phyloP scores from a whole-genome alignment of 148 eudicot genomes.

The Rhododendron mucronatum region DNA sequence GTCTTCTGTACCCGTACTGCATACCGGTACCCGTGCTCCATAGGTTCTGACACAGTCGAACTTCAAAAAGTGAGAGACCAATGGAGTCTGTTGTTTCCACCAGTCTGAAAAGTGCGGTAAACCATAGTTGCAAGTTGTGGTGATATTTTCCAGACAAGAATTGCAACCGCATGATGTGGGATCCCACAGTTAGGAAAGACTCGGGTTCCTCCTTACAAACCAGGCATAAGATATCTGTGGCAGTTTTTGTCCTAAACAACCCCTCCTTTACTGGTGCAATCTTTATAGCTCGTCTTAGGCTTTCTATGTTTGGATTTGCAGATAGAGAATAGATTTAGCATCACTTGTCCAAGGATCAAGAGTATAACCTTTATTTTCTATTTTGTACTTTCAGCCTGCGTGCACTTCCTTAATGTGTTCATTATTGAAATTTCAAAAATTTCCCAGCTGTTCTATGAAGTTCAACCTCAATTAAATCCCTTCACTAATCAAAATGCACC shows the following conservation, averaged over 20 bases:
- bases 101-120: background rate
- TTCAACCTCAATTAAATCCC: background rate
- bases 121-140: background rate
- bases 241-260: background rate
- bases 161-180: background rate
- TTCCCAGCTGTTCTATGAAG: background rate
- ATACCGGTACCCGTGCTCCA: too few species aligned
- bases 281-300: background rate
- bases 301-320: background rate
- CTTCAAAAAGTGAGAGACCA: background rate
- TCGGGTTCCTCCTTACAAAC: background rate
- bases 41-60: too few species aligned
- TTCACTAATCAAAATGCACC: background rate
- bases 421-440: background rate
- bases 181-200: background rate
- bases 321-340: background rate
- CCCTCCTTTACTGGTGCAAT: background rate
- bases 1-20: accelerated
- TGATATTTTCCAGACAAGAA: background rate
- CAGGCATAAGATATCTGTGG: background rate
- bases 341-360: background rate
- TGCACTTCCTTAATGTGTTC: background rate
- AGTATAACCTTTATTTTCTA: background rate
- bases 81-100: background rate
- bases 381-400: background rate